Base-by-base conservation (phyloP, 768 basidiomycete species). In the Boletellus emodensis region DNA sequence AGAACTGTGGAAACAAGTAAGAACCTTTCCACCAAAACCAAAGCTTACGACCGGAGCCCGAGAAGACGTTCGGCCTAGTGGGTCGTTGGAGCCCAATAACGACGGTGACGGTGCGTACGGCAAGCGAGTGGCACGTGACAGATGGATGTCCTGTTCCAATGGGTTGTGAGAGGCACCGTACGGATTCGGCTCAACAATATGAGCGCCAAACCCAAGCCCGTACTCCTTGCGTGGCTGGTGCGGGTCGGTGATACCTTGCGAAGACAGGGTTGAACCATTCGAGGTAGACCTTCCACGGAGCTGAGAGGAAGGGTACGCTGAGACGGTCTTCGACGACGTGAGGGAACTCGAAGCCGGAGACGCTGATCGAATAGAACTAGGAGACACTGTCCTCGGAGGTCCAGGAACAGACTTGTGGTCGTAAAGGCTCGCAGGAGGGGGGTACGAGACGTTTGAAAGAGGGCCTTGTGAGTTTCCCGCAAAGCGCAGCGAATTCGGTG, bases 21-120 rank as follows among this genome's bases (percentile, higher is more conserved):
- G 78, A 50, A 97, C 60, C 61, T 87, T 87, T 11, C 94, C 94
- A n/a, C 93, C 93, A 60, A 94, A 94, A 0, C 95, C 95, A 60
- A 97, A 96, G 54, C 83, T 87, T 47, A 94, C 73, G 26, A 96
- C 75, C 0, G 94, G 94, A 9, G 84, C 81, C 34, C 82, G 81
- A 48, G 79, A 80, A 3, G 83, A 75, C 6, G 85, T 83, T 39
- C 90, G 80, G 26, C 85, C 83, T 3, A 93, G 70, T 6, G 89
- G 88, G 63, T 93, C 90, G 58, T 93, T 90, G 7, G 84, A 79
- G 24, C 89, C 90, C 40, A 91, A 62, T 17, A 91, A 72, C 0
- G 91, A 90, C 0, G 91, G 87, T 0, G 90, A 93, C 15, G 90
- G 90, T 1, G 89, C 89, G 66, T 93, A 93, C 13, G 80, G 77